phyloP scores from a whole-genome alignment of 73 alveolate species.

The Urostyla sp. region DNA sequence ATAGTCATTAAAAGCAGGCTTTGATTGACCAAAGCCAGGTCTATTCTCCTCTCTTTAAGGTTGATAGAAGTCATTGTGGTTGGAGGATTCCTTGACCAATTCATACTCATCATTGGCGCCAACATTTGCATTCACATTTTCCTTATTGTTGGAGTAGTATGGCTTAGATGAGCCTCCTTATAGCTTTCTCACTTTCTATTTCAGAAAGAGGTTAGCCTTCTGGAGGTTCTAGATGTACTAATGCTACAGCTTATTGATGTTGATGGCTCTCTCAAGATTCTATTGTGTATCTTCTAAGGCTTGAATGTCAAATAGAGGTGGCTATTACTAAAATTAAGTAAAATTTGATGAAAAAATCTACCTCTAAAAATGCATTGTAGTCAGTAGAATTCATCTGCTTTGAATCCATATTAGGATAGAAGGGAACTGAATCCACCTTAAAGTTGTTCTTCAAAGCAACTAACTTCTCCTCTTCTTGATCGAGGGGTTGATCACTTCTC shows the following conservation, averaged over 20 bases:
- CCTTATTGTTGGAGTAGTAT: background rate
- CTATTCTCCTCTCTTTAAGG: background rate
- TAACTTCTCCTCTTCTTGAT: too few relatives aligned
- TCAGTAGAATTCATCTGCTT: background rate
- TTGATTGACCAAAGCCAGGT: background rate
- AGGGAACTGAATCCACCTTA: background rate
- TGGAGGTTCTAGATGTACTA: constrained; percentile 16
- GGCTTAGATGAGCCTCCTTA: background rate
- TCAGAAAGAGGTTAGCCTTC: constrained; percentile 19
- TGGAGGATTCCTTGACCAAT: background rate
- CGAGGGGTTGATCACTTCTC: too few relatives aligned
- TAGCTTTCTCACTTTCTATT: background rate
- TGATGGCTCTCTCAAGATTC: constrained; percentile 14
- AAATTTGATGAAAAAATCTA: too few relatives aligned
- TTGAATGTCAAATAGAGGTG: background rate
- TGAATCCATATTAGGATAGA: background rate
- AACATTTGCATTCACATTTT: background rate
- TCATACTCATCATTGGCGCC: background rate
- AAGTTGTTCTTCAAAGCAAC: background rate
- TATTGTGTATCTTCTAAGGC: background rate
- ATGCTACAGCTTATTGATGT: constrained; percentile 34
- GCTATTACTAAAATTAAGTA: background rate
- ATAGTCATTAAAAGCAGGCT: background rate
- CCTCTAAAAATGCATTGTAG: background rate
- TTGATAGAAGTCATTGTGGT: background rate